A percentile compares a stretch with the other conserved stretches of the same genome.
Evolutionary conservation across 148 eudicot species (phyloP).

Genomic region (Pharnaceum exiguum): DNA sequence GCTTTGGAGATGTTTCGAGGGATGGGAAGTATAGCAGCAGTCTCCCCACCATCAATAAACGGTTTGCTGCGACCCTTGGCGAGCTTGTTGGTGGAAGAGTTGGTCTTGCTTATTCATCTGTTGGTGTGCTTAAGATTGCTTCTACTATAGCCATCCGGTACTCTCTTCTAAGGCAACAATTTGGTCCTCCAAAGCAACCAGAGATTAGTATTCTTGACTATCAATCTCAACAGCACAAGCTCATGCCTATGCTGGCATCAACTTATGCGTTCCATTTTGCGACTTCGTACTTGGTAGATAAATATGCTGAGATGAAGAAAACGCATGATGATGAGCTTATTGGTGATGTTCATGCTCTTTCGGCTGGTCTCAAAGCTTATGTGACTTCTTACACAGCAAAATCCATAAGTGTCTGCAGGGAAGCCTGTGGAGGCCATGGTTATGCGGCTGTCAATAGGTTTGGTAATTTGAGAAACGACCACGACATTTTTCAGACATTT

Average conservation of each 20-base stretch:
- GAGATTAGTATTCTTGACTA: conserved; percentile 90
- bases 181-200: conserved; percentile 80
- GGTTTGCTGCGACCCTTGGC: conserved; percentile 88
- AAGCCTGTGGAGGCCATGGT: conserved; percentile 97
- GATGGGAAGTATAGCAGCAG: conserved; percentile 87
- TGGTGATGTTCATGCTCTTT: conserved; percentile 84
- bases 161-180: conserved; percentile 80
- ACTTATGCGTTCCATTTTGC: conserved; percentile 93
- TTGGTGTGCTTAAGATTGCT: conserved; percentile 73
- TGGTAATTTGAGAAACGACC: conserved; percentile 92
- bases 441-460: conserved; percentile 95
- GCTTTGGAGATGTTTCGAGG: conserved; percentile 87
- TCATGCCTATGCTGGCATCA: conserved; percentile 94
- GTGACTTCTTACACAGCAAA: conserved; percentile 82
- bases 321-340: conserved; percentile 74
- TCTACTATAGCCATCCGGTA: conserved; percentile 75
- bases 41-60: conserved; percentile 71
- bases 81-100: conserved; percentile 98
- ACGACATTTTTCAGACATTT: conserved; percentile 96
- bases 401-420: conserved; percentile 82
- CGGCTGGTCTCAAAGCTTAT: conserved; percentile 93
- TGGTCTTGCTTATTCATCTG: conserved; percentile 88
- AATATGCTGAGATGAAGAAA: conserved; percentile 87
- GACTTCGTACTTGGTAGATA: conserved; percentile 60
- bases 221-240: conserved; percentile 90